phyloP scores from a whole-genome alignment of 208 protist genomes.

The Acanthamoeba castellanii region DNA sequence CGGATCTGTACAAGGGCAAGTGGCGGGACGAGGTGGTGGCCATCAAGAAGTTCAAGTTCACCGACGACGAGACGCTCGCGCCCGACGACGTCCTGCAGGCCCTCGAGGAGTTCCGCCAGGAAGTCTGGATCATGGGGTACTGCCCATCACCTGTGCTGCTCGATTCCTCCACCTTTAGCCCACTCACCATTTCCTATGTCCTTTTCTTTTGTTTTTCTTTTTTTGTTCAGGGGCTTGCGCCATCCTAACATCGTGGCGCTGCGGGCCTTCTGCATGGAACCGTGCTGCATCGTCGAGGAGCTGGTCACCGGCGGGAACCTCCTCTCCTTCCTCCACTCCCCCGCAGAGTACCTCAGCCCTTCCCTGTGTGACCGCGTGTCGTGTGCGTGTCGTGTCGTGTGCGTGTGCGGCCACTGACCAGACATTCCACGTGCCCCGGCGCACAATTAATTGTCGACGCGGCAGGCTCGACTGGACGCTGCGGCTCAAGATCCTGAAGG shows the following conservation, averaged over 20 bases:
- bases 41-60: constrained; percentile 69
- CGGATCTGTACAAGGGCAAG: constrained; percentile 59
- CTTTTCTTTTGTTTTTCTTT: not conserved
- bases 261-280: constrained; percentile 52
- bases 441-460: too few species aligned
- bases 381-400: too few species aligned
- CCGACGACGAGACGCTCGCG: constrained; percentile 44
- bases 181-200: too few species aligned
- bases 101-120: constrained; percentile 68
- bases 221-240: constrained; percentile 19
- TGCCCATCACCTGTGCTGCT: too few species aligned
- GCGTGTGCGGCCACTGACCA: too few species aligned
- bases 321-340: constrained; percentile 11
- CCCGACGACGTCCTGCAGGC: constrained; percentile 26
- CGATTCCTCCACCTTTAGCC: too few species aligned
- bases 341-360: not conserved
- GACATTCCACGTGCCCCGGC: too few species aligned
- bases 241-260: constrained; percentile 67
- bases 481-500: constrained; percentile 78
- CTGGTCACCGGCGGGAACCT: constrained; percentile 45
- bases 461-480: constrained; percentile 24
- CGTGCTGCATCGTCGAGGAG: constrained; percentile 62
- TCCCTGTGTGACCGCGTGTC: too few species aligned
- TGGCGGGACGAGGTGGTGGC: constrained; percentile 59
- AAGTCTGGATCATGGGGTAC: constrained; percentile 73